Evolutionary conservation across 2,329 filamentous ascomycete species (phyloP).

Genomic region (Fusarium sp.): DNA sequence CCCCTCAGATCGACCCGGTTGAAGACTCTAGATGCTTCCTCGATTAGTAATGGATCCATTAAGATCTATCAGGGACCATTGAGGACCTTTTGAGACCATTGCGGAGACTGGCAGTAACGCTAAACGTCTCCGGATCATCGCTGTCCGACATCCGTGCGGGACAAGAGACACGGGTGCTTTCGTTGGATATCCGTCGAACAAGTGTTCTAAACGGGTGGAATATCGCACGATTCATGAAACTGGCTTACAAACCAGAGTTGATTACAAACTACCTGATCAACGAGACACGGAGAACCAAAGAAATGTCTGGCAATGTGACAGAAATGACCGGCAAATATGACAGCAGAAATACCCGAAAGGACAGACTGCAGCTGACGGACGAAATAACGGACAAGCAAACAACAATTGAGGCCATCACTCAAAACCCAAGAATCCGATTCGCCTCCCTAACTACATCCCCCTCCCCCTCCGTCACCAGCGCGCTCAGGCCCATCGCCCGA

Average conservation of each 20-base stretch:
- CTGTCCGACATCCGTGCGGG: neutral
- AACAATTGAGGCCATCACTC: neutral
- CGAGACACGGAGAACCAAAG: neutral
- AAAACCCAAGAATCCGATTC: conserved; percentile 56
- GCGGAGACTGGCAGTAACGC: neutral
- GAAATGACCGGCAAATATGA: neutral
- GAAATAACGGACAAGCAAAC: neutral
- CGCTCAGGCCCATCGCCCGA: conserved; percentile 51
- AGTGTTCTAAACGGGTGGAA: neutral
- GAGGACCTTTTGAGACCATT: neutral
- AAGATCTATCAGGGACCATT: neutral
- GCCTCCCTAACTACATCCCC: conserved; percentile 50
- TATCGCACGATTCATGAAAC: neutral
- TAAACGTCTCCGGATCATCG: neutral
- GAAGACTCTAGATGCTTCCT: conserved; percentile 26
- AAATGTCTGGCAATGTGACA: neutral
- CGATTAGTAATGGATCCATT: conserved; percentile 24
- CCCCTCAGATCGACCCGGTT: neutral
- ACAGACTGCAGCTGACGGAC: neutral
- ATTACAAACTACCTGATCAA: neutral
- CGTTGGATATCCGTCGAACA: neutral
- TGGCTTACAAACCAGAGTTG: conserved; percentile 10
- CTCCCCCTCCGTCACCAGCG: conserved; percentile 9
- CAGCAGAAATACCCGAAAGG: neutral
- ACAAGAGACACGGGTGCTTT: neutral